These are phyloP conservation scores for Metschnikowia amazonensis DNA, from an alignment of 805 yeast species.

Conservation along the genomic window DNA sequence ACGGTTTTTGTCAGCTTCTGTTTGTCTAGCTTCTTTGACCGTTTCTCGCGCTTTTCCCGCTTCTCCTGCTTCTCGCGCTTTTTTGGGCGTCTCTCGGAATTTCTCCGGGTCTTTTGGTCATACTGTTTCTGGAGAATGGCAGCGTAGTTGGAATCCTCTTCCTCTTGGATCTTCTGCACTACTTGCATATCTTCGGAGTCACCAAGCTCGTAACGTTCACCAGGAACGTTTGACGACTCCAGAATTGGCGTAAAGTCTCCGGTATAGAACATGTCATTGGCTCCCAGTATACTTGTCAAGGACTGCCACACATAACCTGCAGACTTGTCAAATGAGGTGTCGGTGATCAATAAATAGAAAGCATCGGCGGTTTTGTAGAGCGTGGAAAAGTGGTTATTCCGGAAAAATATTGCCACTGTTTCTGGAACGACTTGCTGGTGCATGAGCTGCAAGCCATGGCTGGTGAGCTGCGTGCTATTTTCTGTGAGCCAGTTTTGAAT, in stretches of 20 bases:
- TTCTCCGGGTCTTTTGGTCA: slow-evolving; percentile 11
- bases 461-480: slow-evolving; percentile 75
- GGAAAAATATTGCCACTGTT: slow-evolving; percentile 66
- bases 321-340: slow-evolving; percentile 52
- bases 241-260: slow-evolving; percentile 57
- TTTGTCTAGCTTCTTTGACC: background rate
- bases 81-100: background rate
- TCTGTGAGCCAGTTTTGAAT: slow-evolving; percentile 44
- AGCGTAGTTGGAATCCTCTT: slow-evolving; percentile 54
- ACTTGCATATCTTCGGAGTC: slow-evolving; percentile 19
- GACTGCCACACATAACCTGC: slow-evolving; percentile 75
- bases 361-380: slow-evolving; percentile 48
- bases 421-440: slow-evolving; percentile 45
- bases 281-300: slow-evolving; percentile 61
- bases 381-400: slow-evolving; percentile 88
- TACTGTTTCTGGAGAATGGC: slow-evolving; percentile 38
- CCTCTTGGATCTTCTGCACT: slow-evolving; percentile 50
- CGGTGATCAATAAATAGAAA: slow-evolving; percentile 69
- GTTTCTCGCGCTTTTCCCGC: background rate
- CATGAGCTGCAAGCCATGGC: slow-evolving; percentile 54
- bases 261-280: slow-evolving; percentile 62
- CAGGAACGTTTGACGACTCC: slow-evolving; percentile 19
- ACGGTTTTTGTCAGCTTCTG: background rate
- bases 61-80: background rate
- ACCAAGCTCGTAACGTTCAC: slow-evolving; percentile 2